Evolutionary conservation across 164 flowering plant genomes (phyloP).

Genomic region (Houttuynia cordata): DNA sequence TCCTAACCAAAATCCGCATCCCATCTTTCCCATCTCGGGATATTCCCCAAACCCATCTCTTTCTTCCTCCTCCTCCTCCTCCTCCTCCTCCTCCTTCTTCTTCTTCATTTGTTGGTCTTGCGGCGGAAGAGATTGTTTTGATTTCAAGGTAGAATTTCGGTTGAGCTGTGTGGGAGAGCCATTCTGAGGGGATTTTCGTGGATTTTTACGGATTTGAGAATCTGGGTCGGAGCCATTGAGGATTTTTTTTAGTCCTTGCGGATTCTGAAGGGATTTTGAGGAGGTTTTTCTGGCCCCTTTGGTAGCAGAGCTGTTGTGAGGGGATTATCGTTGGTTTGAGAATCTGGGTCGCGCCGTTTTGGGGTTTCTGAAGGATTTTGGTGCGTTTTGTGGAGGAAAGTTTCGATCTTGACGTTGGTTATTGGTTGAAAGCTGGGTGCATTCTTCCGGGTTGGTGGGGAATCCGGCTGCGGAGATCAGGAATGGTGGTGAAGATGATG

Average conservation of each 20-base stretch:
- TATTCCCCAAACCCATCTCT: too few species aligned
- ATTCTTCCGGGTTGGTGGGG: neutral
- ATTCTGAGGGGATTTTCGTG: neutral
- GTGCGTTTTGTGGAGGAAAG: neutral
- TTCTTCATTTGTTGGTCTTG: neutral
- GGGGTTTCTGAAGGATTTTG: neutral
- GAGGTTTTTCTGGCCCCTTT: too few species aligned
- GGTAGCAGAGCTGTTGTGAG: too few species aligned
- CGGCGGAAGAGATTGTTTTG: neutral
- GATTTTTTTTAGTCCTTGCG: neutral
- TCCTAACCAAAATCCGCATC: too few species aligned
- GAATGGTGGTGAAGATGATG: conserved; percentile 96
- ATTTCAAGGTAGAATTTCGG: neutral
- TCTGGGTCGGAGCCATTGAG: neutral
- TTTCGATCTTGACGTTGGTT: neutral
- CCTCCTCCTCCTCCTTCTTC: neutral
- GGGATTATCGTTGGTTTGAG: too few species aligned
- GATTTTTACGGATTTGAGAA: neutral
- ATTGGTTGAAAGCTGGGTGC: neutral
- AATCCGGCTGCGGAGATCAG: neutral
- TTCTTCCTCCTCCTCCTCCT: neutral
- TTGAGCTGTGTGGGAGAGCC: neutral
- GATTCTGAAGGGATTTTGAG: neutral
- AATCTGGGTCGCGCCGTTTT: neutral
- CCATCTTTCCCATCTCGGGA: too few species aligned